Evolutionary conservation across 805 yeast species (phyloP).

Genomic region (Grigorovia jiainica): DNA sequence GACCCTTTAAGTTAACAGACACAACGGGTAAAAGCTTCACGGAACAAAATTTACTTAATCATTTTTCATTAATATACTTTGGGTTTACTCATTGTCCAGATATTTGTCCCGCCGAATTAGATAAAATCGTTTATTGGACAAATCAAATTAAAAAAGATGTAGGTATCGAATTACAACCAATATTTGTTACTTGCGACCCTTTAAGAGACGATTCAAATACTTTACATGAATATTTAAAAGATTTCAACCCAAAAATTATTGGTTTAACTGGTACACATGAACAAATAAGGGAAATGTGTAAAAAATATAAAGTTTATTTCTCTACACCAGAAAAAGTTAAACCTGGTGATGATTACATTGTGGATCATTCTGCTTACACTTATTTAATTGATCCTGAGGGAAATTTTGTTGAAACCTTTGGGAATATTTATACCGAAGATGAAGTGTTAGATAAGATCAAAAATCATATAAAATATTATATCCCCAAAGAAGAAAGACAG

Average conservation of each 20-base stretch:
- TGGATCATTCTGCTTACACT: conserved; percentile 94
- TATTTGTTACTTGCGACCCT: conserved; percentile 94
- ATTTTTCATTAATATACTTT: conserved; percentile 74
- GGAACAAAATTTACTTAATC: conserved; percentile 62
- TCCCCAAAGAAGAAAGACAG: conserved; percentile 64
- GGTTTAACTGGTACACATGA: conserved; percentile 92
- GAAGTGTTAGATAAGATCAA: conserved; percentile 70
- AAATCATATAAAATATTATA: conserved; percentile 66
- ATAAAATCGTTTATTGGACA: conserved; percentile 64
- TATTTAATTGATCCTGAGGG: conserved; percentile 97
- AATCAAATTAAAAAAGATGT: conserved; percentile 53
- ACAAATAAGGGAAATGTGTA: conserved; percentile 73
- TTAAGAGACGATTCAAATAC: conserved; percentile 85
- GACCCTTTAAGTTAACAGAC: conserved; percentile 63
- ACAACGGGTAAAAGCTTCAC: conserved; percentile 66
- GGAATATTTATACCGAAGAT: conserved; percentile 74
- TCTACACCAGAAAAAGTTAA: conserved; percentile 88
- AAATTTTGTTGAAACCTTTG: conserved; percentile 85
- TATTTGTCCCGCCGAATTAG: conserved; percentile 95
- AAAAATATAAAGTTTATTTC: conserved; percentile 87
- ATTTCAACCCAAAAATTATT: conserved; percentile 79
- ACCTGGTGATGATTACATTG: conserved; percentile 91
- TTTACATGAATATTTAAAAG: conserved; percentile 66
- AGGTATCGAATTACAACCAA: conserved; percentile 52
- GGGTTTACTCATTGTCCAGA: conserved; percentile 98